phyloP scores from a whole-genome alignment of 371 early-diverging fungal species.

The Rhizomucor miehei region DNA sequence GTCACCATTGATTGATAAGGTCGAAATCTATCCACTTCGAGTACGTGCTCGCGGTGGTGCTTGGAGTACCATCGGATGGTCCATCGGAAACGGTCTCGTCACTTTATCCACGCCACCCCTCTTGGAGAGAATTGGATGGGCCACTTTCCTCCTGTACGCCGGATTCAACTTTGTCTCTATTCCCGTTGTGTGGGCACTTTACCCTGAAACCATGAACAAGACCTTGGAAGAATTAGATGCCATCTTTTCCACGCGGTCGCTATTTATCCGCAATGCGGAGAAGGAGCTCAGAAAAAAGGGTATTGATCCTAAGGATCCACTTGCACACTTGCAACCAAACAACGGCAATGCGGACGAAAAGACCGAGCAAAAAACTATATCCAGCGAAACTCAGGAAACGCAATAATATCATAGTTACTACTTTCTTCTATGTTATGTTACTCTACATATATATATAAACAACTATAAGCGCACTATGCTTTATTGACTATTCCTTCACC shows the following conservation, averaged over 20 bases:
- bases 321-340: not conserved
- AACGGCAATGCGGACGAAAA: no score
- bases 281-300: constrained; percentile 20
- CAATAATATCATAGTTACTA: no score
- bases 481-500: no score
- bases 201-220: constrained; percentile 34
- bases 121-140: constrained; percentile 33
- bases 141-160: constrained; percentile 35
- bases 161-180: constrained; percentile 31
- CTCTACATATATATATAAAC: no score
- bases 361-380: no score
- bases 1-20: constrained; percentile 56
- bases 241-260: constrained; percentile 31
- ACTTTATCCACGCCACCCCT: constrained; percentile 37
- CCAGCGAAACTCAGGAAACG: no score
- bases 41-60: constrained; percentile 44
- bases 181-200: constrained; percentile 29
- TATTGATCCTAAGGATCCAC: constrained; percentile 7
- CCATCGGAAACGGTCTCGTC: constrained; percentile 37
- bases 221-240: constrained; percentile 39
- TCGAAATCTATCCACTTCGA: constrained; percentile 32
- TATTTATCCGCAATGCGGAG: constrained; percentile 32
- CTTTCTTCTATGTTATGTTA: no score
- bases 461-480: no score
- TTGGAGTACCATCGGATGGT: constrained; percentile 39